These are phyloP conservation scores for Wallacemonas sp. DNA, from an alignment of 208 protist species.

Conservation along the genomic window DNA sequence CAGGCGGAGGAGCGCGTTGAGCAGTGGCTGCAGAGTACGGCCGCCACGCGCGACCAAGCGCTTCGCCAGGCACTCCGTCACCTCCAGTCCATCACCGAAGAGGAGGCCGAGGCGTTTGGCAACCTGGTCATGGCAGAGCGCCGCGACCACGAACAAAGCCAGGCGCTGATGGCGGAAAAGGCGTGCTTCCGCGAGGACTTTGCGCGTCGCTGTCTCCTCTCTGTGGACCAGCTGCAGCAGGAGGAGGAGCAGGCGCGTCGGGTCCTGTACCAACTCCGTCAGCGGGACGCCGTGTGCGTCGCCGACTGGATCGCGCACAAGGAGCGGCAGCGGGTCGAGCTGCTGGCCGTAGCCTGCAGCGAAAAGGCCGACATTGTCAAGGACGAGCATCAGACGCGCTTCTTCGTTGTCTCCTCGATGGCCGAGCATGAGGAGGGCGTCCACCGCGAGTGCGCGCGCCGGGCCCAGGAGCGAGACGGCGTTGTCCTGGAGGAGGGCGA, in stretches of 20 bases:
- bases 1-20: constrained; percentile 19
- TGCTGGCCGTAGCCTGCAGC: constrained; percentile 17
- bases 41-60: constrained; percentile 8
- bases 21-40: constrained; percentile 21
- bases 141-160: constrained; percentile 38
- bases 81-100: constrained; percentile 37
- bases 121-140: constrained; percentile 32
- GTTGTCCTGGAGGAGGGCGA: constrained; percentile 23
- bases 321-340: constrained; percentile 26
- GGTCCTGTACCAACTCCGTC: constrained; percentile 18
- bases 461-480: constrained; percentile 21
- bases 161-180: constrained; percentile 46
- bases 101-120: constrained; percentile 37
- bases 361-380: constrained; percentile 27
- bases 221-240: constrained; percentile 9
- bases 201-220: constrained; percentile 15
- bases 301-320: constrained; percentile 36
- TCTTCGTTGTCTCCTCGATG: constrained; percentile 47
- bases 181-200: constrained; percentile 15
- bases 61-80: constrained; percentile 33
- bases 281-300: constrained; percentile 31
- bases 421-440: constrained; percentile 47
- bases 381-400: constrained; percentile 53
- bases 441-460: constrained; percentile 34
- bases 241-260: constrained; percentile 43